A percentile compares a stretch with the other conserved stretches of the same genome.
Conservation (phyloP, 2,329 filamentous ascomycete species). For the Trichoderma guizhouense region DNA sequence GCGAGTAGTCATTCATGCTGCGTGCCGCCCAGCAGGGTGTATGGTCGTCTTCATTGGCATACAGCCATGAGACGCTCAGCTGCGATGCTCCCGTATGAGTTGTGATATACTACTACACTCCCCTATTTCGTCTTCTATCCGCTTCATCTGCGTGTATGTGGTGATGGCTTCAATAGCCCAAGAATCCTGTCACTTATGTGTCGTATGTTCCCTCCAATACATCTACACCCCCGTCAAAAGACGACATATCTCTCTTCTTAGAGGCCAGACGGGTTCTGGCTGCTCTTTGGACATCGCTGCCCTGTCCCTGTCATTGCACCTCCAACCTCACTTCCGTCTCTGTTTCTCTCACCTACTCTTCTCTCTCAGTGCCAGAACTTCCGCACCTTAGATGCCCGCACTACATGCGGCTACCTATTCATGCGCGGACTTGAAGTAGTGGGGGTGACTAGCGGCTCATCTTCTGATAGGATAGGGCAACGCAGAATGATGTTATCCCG, state of each 20-base stretch:
- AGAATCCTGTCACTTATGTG: neutral
- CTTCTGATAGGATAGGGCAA: neutral
- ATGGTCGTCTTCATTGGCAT: neutral
- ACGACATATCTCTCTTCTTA: neutral
- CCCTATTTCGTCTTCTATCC: neutral
- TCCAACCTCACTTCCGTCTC: neutral
- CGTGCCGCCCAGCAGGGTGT: neutral
- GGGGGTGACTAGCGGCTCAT: neutral
- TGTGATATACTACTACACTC: neutral
- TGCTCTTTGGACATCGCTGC: neutral
- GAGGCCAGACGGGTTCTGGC: neutral
- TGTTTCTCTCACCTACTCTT: neutral
- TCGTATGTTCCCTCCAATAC: neutral
- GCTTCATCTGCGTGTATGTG: neutral
- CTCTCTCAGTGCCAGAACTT: neutral
- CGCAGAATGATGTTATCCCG: neutral
- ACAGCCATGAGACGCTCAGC: neutral
- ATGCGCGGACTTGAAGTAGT: neutral
- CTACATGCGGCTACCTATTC: neutral
- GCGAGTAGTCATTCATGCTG: neutral
- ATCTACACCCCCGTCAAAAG: neutral
- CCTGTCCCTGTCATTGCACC: slow-evolving; percentile 1
- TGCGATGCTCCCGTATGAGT: neutral
- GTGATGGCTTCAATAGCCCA: neutral
- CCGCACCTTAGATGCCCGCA: neutral